phyloP scores from a whole-genome alignment of 768 basidiomycete genomes.

The Mycena albidolilacea region DNA sequence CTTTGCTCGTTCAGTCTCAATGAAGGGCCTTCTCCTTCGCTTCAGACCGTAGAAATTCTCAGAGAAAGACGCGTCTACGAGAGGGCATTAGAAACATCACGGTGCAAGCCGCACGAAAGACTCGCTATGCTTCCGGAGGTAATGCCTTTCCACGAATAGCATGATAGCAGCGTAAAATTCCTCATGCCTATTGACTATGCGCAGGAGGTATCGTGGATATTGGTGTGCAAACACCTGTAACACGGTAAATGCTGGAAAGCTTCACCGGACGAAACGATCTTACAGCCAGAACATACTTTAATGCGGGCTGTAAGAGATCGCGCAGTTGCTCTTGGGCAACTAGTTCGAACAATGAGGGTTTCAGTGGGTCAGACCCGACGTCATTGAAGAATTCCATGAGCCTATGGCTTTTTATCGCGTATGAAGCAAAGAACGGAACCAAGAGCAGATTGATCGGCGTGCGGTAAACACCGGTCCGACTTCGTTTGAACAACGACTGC shows the following conservation, averaged over 20 bases:
- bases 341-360: slow-evolving; percentile 91
- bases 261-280: slow-evolving; percentile 46
- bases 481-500: too few species aligned
- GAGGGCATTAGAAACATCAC: slow-evolving; percentile 19
- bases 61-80: slow-evolving; percentile 89
- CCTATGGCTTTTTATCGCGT: not conserved
- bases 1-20: slow-evolving; percentile 76
- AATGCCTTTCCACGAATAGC: slow-evolving; percentile 92
- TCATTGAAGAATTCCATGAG: slow-evolving; percentile 89
- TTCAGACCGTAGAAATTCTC: slow-evolving; percentile 98
- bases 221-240: slow-evolving; percentile 92
- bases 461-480: not conserved
- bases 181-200: slow-evolving; percentile 94
- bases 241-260: slow-evolving; percentile 13
- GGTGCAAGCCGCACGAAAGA: slow-evolving; percentile 14
- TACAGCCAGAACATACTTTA: slow-evolving; percentile 95
- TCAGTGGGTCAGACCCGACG: slow-evolving; percentile 77
- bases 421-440: too few species aligned
- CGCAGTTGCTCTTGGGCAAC: slow-evolving; percentile 94
- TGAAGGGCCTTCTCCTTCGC: slow-evolving; percentile 78
- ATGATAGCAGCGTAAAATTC: slow-evolving; percentile 94
- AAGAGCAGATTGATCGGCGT: not conserved
- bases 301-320: slow-evolving; percentile 92
- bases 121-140: slow-evolving; percentile 89
- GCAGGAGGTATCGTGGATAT: slow-evolving; percentile 93